These are phyloP conservation scores for Mucor circinelloides DNA, from an alignment of 371 early-diverging fungal genomes.

Conservation along the genomic window DNA sequence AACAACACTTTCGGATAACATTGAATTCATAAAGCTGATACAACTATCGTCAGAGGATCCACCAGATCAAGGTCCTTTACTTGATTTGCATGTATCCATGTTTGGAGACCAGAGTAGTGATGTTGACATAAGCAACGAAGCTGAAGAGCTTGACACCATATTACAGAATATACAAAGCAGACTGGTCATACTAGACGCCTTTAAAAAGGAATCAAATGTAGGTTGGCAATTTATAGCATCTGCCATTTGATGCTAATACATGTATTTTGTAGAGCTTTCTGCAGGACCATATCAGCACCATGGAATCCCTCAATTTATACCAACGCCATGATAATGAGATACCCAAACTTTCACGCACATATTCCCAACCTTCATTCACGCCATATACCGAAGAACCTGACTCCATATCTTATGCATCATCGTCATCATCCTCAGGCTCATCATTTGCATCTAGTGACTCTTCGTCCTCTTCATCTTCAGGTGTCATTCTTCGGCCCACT, in stretches of 20 bases:
- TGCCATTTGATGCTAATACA: neutral
- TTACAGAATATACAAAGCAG: conserved; percentile 1
- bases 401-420: neutral
- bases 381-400: neutral
- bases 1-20: conserved; percentile 5
- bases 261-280: conserved; percentile 12
- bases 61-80: conserved; percentile 18
- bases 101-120: conserved; percentile 21
- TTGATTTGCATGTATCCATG: conserved; percentile 44
- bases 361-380: neutral
- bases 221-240: neutral
- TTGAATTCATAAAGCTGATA: conserved; percentile 22
- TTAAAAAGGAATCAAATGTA: conserved; percentile 9
- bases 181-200: conserved; percentile 2
- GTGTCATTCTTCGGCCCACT: neutral
- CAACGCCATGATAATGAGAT: neutral
- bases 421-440: neutral
- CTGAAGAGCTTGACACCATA: conserved; percentile 7
- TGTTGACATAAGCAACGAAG: conserved; percentile 5
- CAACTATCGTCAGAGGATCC: conserved; percentile 6
- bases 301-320: conserved; percentile 14
- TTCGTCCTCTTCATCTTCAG: neutral
- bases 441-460: neutral
- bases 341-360: neutral
- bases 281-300: conserved; percentile 6